Evolutionary conservation across 1,284 basidiomycete genomes (phyloP).

Genomic region (Wolfiporia cocos): DNA sequence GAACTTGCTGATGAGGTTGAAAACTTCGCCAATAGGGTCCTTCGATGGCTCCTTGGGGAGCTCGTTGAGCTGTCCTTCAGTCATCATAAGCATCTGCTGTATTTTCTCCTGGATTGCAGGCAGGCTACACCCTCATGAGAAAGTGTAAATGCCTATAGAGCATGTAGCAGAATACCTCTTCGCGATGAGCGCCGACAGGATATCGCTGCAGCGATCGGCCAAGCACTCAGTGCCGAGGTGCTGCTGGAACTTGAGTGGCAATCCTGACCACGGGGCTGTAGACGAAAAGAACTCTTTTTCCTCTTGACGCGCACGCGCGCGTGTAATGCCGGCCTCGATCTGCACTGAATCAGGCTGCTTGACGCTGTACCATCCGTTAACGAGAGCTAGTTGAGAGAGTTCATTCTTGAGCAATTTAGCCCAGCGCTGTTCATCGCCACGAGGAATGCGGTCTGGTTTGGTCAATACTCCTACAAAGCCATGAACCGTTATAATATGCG

Average conservation of each 20-base stretch:
- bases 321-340: slow-evolving; percentile 49
- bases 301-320: slow-evolving; percentile 48
- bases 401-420: slow-evolving; percentile 53
- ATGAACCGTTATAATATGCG: not conserved
- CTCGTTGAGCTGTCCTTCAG: slow-evolving; percentile 27
- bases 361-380: slow-evolving; percentile 68
- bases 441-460: slow-evolving; percentile 68
- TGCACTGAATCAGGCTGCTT: slow-evolving; percentile 62
- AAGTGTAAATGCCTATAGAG: not conserved
- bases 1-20: slow-evolving; percentile 40
- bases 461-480: slow-evolving; percentile 63
- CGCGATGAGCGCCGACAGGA: slow-evolving; percentile 35
- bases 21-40: slow-evolving; percentile 52
- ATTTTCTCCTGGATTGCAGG: slow-evolving; percentile 53
- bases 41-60: slow-evolving; percentile 49
- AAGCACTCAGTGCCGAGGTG: slow-evolving; percentile 52
- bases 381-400: slow-evolving; percentile 35
- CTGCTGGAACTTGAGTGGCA: slow-evolving; percentile 41
- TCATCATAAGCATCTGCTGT: slow-evolving; percentile 35
- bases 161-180: slow-evolving; percentile 21
- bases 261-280: slow-evolving; percentile 47
- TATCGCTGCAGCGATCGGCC: slow-evolving; percentile 30
- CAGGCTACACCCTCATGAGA: slow-evolving; percentile 35
- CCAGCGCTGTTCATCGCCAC: slow-evolving; percentile 59
- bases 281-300: slow-evolving; percentile 67